Percentiles rank a stretch among this genome's conserved stretches.
Conservation (phyloP, 164 flowering plant species). For the Vitis rotundifolia region DNA sequence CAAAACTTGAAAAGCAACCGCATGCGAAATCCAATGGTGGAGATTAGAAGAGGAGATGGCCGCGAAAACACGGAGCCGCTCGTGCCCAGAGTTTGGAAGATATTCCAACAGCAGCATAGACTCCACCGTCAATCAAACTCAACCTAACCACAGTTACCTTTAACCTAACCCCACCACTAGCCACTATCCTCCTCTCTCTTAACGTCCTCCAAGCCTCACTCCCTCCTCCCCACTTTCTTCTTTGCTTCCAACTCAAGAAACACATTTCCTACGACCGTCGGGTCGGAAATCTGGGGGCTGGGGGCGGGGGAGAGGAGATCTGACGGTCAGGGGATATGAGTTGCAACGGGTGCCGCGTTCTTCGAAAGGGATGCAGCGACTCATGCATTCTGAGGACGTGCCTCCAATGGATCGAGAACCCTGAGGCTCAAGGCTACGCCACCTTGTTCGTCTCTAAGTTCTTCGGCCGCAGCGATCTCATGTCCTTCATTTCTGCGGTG, state of each 20-base stretch:
- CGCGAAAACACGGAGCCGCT: conserved; percentile 52
- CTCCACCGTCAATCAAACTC: background rate
- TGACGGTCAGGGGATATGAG: conserved; percentile 45
- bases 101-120: conserved; percentile 11
- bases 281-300: no score
- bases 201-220: background rate
- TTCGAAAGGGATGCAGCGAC: conserved; percentile 83
- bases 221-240: background rate
- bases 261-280: background rate
- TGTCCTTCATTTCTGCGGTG: conserved; percentile 73
- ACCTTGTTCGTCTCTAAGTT: conserved; percentile 83
- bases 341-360: conserved; percentile 86
- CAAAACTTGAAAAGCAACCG: no score
- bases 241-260: background rate
- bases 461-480: conserved; percentile 84
- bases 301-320: background rate
- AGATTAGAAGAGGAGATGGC: conserved; percentile 4
- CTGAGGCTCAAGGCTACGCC: conserved; percentile 79
- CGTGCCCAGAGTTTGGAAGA: conserved; percentile 42
- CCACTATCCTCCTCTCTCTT: background rate
- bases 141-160: conserved; percentile 30
- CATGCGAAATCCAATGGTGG: conserved; percentile 13
- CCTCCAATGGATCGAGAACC: conserved; percentile 62
- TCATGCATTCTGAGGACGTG: conserved; percentile 64
- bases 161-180: conserved; percentile 1